Base-by-base conservation (phyloP, 345 rosid genomes). In the Triadica sebifera region DNA sequence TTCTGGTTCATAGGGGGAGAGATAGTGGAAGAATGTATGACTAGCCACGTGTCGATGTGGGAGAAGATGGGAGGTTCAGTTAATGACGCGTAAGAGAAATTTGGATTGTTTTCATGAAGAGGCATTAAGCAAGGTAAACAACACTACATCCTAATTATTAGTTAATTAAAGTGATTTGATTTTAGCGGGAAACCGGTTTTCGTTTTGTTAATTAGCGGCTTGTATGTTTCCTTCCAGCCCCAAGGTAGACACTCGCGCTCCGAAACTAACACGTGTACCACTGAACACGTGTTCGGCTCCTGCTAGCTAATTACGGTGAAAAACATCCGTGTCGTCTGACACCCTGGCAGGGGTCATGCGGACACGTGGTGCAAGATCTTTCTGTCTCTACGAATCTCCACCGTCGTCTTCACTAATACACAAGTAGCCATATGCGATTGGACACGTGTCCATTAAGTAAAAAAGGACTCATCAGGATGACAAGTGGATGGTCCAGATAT, bases 11-110 rank as follows among this genome's bases (percentile, higher is more conserved):
- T 22, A 58, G 29, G 8, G 63, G 73, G 1, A 34, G 34, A 29
- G 34, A 29, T 1, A 29, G 34, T 1, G 34, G 34, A 29, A 29
- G 34, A n/a, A n/a, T n/a, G n/a, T n/a, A n/a, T n/a, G n/a, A n/a
- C n/a, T n/a, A n/a, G 83, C 80, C 90, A 89, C 84, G 85, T 87
- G 93, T 78, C 73, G 19, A 2, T 8, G 25, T 0, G 19, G 74
- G 71, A 74, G 79, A 71, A 71, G 71, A 43, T 57, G 69, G 72
- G 71, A 63, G 7, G 39, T 69, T 47, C 81, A 63, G 78, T 56
- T 59, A 39, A 10, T 51, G 77, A 84, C 85, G 84, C 83, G 84
- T 84, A 82, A 79, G 75, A 74, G 65, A 58, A 4, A 45, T 37
- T 63, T 7, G 10, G 58, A 49, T 43, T 64, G 68, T 70, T 29